These are phyloP conservation scores for Phylloporus arenicola DNA, from an alignment of 768 basidiomycete species.

Conservation along the genomic window DNA sequence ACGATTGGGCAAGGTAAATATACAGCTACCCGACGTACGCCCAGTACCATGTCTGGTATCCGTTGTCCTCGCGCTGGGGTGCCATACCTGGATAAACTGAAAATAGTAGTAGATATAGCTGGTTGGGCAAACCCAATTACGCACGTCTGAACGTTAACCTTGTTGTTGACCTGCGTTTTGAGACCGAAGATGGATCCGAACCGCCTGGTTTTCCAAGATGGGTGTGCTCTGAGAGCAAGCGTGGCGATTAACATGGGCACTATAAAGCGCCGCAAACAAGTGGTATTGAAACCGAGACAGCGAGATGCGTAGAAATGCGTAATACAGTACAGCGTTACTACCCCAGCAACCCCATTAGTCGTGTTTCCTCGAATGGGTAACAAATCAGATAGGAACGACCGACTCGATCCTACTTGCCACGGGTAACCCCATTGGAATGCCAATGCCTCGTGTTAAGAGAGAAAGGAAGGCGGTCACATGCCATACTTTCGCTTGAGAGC, in stretches of 20 bases:
- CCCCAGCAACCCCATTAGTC: slow-evolving; percentile 15
- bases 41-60: not conserved
- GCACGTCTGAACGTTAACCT: slow-evolving; percentile 10
- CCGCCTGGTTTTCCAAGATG: slow-evolving; percentile 1
- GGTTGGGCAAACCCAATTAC: slow-evolving; percentile 5
- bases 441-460: slow-evolving; percentile 2
- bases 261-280: slow-evolving; percentile 4
- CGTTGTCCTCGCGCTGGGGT: slow-evolving; percentile 5
- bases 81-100: slow-evolving; percentile 1
- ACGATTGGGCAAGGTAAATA: not conserved
- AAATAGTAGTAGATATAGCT: slow-evolving; percentile 9
- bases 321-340: slow-evolving; percentile 21
- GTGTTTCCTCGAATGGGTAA: slow-evolving; percentile 17
- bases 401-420: slow-evolving; percentile 1
- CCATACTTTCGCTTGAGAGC: slow-evolving; percentile 73
- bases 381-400: slow-evolving; percentile 26
- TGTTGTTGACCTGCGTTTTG: not conserved
- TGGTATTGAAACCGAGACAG: slow-evolving; percentile 3
- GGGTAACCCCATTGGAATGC: not conserved
- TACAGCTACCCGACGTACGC: not conserved
- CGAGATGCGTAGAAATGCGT: slow-evolving; percentile 10
- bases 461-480: slow-evolving; percentile 31
- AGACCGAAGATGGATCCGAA: slow-evolving; percentile 11
- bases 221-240: not conserved
- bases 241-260: slow-evolving; percentile 2